These are phyloP conservation scores for Aspergillus kassunensis DNA, from an alignment of 495 filamentous ascomycete genomes.

Conservation along the genomic window DNA sequence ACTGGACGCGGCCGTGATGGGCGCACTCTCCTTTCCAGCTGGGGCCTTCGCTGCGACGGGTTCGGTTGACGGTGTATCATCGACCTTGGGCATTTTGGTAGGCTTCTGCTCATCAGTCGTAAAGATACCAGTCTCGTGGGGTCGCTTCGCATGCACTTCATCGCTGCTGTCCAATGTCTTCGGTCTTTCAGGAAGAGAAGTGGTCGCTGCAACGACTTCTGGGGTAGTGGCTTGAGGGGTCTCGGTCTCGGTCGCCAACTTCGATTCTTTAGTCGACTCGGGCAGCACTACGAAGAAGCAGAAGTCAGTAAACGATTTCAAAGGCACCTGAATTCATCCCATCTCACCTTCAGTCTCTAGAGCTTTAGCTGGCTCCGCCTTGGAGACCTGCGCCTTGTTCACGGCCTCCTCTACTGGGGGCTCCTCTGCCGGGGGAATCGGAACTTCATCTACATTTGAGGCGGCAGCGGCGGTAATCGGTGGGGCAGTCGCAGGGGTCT, in stretches of 20 bases:
- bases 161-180: constrained; percentile 20
- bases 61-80: constrained; percentile 11
- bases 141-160: constrained; percentile 22
- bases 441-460: constrained; percentile 13
- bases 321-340: background rate
- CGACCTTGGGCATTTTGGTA: constrained; percentile 24
- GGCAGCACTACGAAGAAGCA: constrained; percentile 19
- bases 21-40: constrained; percentile 1
- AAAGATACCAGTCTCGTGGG: constrained; percentile 21
- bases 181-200: constrained; percentile 29
- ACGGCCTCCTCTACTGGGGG: constrained; percentile 26
- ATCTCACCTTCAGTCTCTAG: constrained; percentile 18
- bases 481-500: constrained; percentile 20
- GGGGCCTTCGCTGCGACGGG: constrained; percentile 1
- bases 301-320: background rate
- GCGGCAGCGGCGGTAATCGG: constrained; percentile 19
- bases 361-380: constrained; percentile 19
- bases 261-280: constrained; percentile 16
- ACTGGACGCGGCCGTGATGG: background rate
- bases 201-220: constrained; percentile 15
- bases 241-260: background rate
- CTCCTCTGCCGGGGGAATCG: constrained; percentile 5
- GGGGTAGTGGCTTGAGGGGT: background rate
- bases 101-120: constrained; percentile 21
- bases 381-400: constrained; percentile 29